Base-by-base conservation (phyloP, 2,329 filamentous ascomycete species). In the Penicillium sp. region DNA sequence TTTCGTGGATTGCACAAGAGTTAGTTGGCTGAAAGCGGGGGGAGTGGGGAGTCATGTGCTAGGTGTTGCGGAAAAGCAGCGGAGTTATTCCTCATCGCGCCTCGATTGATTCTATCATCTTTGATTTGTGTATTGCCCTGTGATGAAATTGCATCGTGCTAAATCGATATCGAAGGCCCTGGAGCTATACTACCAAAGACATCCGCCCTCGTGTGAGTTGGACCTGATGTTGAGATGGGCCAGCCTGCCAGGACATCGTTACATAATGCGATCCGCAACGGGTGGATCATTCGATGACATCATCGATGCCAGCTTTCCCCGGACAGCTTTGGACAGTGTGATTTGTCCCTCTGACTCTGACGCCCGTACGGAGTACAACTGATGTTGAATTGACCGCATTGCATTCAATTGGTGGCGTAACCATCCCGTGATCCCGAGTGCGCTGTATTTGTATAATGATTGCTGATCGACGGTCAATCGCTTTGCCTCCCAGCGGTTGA, bases 281-380 rank as follows among this genome's bases (percentile, higher is more conserved):
- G 41, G 43, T 27, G 43, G 43, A 18, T 46, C 18, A 9, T 22
- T 9, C 22, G 35, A 56, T 58, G 55, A 58, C 50, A 47, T 58
- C 55, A 58, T 54, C n/a, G 39, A 35, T 18, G 46, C 47, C 55
- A 58, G 55, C 55, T 58, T 58, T 58, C 55, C 55, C 55, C 55
- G 54, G 55, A 58, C 18, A 35, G 27, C 36, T 14, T 24, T n/a
- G 41, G n/a, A 24, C 22, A 24, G 31, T 14, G n/a, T 24, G 22
- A 16, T 35, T 31, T 9, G 27, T 6, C 6, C 27, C 27, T 6
- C 4, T 1, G 10, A 4, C 16, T 40, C 6, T 24, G 36, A 10
- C 24, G 24, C 24, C 6, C 6, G 14, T 35, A 14, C 5, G 22
- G 22, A n/a, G 31, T n/a, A 13, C 35, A 47, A 22, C 35, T 22